Evolutionary conservation across 495 filamentous ascomycete species (phyloP), one percentile per base, ranked within the genome.

Genomic region (Hypomontagnella submonticulosa): DNA sequence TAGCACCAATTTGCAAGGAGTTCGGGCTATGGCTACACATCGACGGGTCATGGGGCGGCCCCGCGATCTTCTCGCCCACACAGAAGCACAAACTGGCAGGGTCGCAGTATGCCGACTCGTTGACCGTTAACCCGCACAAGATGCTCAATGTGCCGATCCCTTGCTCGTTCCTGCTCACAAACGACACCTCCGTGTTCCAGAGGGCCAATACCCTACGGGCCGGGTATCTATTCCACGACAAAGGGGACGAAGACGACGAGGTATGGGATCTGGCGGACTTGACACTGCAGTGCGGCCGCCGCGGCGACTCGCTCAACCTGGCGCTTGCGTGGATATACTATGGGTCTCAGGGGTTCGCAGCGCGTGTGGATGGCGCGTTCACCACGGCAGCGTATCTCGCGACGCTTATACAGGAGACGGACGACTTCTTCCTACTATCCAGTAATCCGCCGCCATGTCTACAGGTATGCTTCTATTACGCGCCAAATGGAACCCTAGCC

Each of bases 391-490:
- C 77, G 11, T 83, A 92, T 72, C 80, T 96, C 12, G 86, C 88
- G 1, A 72, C 72, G 5, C 74, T 89, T 0, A 63, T 97, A 9
- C 73, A 74, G 1, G 43, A 78, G 30, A 74, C 81, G 23, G 63
- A 73, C 1, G 77, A 93, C 70, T 89, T 97, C 69, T 77, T 85
- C 40, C 82, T 96, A 34, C 83, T 96, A 7, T 89, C 86, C 16
- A 79, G 87, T 52, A 87, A 90, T 60, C 91, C 92, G 44, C 89
- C 92, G 38, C 92, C 92, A 4, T 97, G 93, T 77, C 78, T 96
- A 68, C 94, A 98, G 80, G 91, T 98, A 13, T 98, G 94, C 78
- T 98, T 97, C 73, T 96, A 95, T 73, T 94, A 90, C 68, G 86
- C 86, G 0, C 85, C 86, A 0, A 81, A 78, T 19, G 84, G 87